A percentile compares a stretch with the other conserved stretches of the same genome.
phyloP scores from a whole-genome alignment of 768 basidiomycete species.

The Calocybe indica region DNA sequence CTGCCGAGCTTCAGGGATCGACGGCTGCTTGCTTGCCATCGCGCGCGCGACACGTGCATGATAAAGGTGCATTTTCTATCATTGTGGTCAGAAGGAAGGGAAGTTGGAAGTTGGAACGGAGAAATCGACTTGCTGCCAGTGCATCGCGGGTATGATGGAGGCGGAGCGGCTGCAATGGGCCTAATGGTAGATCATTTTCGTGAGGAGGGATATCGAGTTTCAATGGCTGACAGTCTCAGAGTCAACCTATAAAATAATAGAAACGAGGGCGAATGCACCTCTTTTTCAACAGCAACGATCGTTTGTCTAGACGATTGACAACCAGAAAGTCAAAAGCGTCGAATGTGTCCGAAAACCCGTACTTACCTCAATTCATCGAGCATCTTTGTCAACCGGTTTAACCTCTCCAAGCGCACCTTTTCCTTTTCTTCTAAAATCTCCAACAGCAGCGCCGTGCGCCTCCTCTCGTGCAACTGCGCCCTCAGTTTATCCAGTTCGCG shows the following conservation, averaged over 20 bases:
- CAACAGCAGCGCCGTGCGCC: constrained; percentile 15
- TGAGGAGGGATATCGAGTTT: background rate
- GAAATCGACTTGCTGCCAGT: constrained; percentile 16
- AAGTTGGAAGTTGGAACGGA: background rate
- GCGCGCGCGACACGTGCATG: constrained; percentile 10
- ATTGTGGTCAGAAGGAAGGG: background rate
- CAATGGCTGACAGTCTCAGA: background rate
- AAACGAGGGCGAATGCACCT: background rate
- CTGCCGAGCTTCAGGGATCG: no score
- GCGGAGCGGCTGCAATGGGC: background rate
- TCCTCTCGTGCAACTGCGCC: constrained; percentile 6
- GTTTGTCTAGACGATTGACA: background rate
- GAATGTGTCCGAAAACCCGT: background rate
- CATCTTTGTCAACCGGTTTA: constrained; percentile 13
- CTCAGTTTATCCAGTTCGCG: constrained; percentile 1
- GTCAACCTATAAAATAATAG: background rate
- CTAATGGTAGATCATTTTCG: background rate
- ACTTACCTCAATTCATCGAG: constrained; percentile 13
- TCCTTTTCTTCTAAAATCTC: constrained; percentile 19
- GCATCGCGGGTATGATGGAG: constrained; percentile 11
- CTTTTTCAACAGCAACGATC: background rate
- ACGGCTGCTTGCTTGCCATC: no score
- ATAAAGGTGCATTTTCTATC: constrained; percentile 16
- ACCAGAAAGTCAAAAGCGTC: background rate
- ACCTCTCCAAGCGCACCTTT: constrained; percentile 16